Evolutionary conservation across 2,329 filamentous ascomycete genomes (phyloP), one percentile per base, ranked within the genome.

Genomic region (Colletotrichum tamarilloi): DNA sequence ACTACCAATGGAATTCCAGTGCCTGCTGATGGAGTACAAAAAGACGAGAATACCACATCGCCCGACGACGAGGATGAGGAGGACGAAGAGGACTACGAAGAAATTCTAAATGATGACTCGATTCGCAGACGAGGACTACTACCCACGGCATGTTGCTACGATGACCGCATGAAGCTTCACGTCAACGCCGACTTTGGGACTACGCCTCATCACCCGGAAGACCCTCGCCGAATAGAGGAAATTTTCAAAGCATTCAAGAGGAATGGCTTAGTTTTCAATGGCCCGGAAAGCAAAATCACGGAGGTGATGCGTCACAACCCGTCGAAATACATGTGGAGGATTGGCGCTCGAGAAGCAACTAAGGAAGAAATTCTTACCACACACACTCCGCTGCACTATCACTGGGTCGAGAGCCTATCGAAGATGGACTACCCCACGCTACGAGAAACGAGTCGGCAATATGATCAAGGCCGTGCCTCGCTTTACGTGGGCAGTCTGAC

Each of bases 161-260:
- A 99, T 84, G 92, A 94, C 70, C 91, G 96, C 38, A 99, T 99
- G 97, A 95, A 97, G 74, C 93, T 97, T 74, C 97, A 99, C 81
- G 94, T 95, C 67, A 97, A 98, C 80, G 92, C 94, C 19, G 92
- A 94, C 80, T 92, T 91, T 79, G 90, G 89, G 22, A 88, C 89
- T 1, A 89, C 92, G 60, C 93, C 96, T 26, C 92, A 97, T 64
- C 97, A 99, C 79, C 97, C 97, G 0, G 97, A 99, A 82, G 97
- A 99, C 78, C 97, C 97, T 1, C 89, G 95, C 32, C 92, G 97
- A 16, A 98, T 99, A 73, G 94, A 95, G 78, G 93, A 94, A 78
- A 99, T 99, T 77, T 98, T 97, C 87, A 93, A 94, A 77, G 94
- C 94, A 52, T 93, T 99, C 77, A 95, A 93, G 80, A 89, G 92